A percentile compares a stretch with the other conserved stretches of the same genome.
These are phyloP conservation scores for Ustulina deusta DNA, from an alignment of 2,329 filamentous ascomycete genomes.

Conservation along the genomic window DNA sequence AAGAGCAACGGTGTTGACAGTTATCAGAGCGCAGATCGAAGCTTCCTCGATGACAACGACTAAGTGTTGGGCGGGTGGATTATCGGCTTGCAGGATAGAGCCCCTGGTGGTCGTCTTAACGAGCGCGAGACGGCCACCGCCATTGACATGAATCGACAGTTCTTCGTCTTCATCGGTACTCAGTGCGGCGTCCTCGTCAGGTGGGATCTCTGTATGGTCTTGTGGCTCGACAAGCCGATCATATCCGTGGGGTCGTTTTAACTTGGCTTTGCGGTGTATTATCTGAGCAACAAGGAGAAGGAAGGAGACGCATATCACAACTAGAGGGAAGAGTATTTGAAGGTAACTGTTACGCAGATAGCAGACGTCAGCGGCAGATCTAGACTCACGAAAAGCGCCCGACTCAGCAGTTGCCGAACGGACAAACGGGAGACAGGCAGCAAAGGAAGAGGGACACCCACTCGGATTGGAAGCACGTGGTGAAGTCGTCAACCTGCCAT, in stretches of 20 bases:
- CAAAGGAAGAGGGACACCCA: conserved; percentile 57
- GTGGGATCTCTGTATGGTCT: conserved; percentile 66
- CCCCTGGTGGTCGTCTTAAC: conserved; percentile 71
- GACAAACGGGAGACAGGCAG: not conserved
- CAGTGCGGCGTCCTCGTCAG: conserved; percentile 60
- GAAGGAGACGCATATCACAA: conserved; percentile 77
- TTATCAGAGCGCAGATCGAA: conserved; percentile 78
- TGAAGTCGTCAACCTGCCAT: conserved; percentile 74
- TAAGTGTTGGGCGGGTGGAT: conserved; percentile 77
- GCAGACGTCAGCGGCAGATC: conserved; percentile 19
- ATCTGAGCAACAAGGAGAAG: conserved; percentile 72
- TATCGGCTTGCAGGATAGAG: conserved; percentile 78
- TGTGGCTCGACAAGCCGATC: conserved; percentile 61
- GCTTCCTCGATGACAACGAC: conserved; percentile 80
- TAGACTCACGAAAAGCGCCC: not conserved
- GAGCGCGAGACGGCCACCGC: conserved; percentile 67
- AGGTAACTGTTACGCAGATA: conserved; percentile 71
- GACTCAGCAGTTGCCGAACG: not conserved
- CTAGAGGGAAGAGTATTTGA: conserved; percentile 81
- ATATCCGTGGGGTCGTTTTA: conserved; percentile 69
- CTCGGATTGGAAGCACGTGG: conserved; percentile 74
- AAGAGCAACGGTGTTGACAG: conserved; percentile 74
- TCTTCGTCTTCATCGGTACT: conserved; percentile 70
- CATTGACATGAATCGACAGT: conserved; percentile 62
- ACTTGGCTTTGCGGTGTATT: conserved; percentile 63